Conservation (phyloP, 176 grass and related monocot species). For the Oryza officinalis region DNA sequence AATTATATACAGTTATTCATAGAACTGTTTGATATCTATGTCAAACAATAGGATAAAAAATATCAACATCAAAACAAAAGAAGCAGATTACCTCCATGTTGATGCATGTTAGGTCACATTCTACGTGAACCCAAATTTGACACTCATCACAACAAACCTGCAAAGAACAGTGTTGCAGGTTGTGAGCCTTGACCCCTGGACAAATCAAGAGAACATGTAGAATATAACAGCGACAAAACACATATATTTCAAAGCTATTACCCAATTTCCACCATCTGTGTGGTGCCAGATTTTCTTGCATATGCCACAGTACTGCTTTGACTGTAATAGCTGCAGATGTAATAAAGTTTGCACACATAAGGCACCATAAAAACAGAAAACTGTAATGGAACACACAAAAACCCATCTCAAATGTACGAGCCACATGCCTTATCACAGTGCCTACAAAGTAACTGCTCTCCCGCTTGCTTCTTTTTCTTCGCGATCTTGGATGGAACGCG, state of each 20-base stretch:
- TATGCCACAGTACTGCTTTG: conserved; percentile 94
- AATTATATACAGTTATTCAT: not conserved
- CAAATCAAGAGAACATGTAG: conserved; percentile 18
- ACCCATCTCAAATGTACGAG: not conserved
- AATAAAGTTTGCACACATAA: conserved; percentile 30
- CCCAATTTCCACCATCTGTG: conserved; percentile 92
- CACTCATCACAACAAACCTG: conserved; percentile 94
- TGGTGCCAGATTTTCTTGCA: conserved; percentile 98
- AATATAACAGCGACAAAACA: conserved; percentile 12
- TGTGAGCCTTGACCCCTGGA: not conserved
- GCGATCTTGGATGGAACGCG: conserved; percentile 49
- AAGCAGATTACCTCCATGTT: conserved; percentile 65
- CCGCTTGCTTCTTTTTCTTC: conserved; percentile 60
- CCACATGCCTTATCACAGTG: conserved; percentile 69
- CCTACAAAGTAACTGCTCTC: conserved; percentile 57
- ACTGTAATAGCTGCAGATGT: conserved; percentile 68
- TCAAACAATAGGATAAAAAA: conserved; percentile 8
- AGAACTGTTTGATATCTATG: conserved; percentile 19
- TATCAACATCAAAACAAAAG: conserved; percentile 29
- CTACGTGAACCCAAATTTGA: conserved; percentile 91
- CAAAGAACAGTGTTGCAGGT: conserved; percentile 15
- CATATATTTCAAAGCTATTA: conserved; percentile 43
- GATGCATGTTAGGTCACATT: conserved; percentile 69
- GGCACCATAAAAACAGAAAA: not conserved
- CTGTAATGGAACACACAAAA: not conserved